A percentile compares a stretch with the other conserved stretches of the same genome.
phyloP scores from a whole-genome alignment of 345 rosid species.

The Alliaria petiolata region DNA sequence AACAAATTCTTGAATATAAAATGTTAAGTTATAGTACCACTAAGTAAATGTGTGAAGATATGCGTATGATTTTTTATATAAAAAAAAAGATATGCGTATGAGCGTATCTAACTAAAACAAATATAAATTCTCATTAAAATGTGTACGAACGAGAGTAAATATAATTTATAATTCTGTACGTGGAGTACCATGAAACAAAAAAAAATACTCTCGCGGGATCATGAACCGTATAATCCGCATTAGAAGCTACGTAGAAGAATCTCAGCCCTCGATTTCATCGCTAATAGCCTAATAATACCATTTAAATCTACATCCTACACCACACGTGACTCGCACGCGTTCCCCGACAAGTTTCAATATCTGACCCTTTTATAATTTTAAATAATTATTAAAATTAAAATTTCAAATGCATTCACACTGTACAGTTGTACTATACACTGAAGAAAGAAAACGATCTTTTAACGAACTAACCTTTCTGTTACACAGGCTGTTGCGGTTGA shows the following conservation, averaged over 20 bases:
- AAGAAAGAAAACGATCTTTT: constrained; percentile 2
- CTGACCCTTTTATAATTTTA: neutral
- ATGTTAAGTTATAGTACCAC: neutral
- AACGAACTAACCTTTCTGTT: constrained; percentile 43
- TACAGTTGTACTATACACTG: constrained; percentile 22
- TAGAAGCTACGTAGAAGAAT: constrained; percentile 32
- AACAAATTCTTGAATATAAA: neutral
- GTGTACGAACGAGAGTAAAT: constrained; percentile 1
- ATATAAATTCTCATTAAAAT: neutral
- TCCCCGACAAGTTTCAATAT: constrained; percentile 29
- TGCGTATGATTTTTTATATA: no score
- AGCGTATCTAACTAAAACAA: constrained; percentile 9
- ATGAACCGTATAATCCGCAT: constrained; percentile 48
- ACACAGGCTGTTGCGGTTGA: constrained; percentile 32
- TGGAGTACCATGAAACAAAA: constrained; percentile 14
- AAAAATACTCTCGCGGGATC: constrained; percentile 25
- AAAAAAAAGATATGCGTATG: no score
- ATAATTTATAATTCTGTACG: no score
- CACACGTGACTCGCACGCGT: constrained; percentile 39
- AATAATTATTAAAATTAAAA: neutral
- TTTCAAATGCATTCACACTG: constrained; percentile 6
- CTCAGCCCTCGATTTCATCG: constrained; percentile 33
- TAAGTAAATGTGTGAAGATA: constrained; percentile 14
- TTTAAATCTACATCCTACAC: constrained; percentile 11
- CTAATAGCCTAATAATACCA: no score